Percentiles rank a stretch among this genome's conserved stretches.
Conservation (phyloP, 1,284 basidiomycete species). For the Irpex lacteus region DNA sequence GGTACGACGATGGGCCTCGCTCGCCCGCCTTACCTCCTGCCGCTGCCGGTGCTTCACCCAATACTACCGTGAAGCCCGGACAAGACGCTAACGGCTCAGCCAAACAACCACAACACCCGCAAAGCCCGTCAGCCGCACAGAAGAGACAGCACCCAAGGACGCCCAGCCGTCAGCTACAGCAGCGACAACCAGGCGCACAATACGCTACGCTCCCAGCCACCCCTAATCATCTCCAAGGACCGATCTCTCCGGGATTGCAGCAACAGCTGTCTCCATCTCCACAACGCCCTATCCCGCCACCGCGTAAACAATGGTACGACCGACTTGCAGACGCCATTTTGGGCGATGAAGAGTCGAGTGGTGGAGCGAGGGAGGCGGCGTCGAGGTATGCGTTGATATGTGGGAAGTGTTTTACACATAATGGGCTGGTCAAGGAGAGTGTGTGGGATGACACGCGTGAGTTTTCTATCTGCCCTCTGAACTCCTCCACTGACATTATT, state of each 20-base stretch:
- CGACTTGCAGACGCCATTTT: slow-evolving; percentile 84
- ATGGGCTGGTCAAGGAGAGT: slow-evolving; percentile 88
- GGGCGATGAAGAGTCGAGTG: slow-evolving; percentile 67
- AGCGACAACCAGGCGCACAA: background rate
- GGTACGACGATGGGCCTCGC: slow-evolving; percentile 72
- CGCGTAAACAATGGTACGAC: slow-evolving; percentile 85
- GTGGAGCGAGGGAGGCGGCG: slow-evolving; percentile 39
- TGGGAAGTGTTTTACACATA: slow-evolving; percentile 89
- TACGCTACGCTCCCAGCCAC: background rate
- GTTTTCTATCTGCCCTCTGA: slow-evolving; percentile 26
- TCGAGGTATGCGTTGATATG: slow-evolving; percentile 93
- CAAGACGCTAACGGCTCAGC: slow-evolving; percentile 25
- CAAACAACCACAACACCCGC: slow-evolving; percentile 16
- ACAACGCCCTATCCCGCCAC: slow-evolving; percentile 46
- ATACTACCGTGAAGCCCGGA: slow-evolving; percentile 10
- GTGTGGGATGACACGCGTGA: slow-evolving; percentile 89
- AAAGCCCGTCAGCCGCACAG: slow-evolving; percentile 19
- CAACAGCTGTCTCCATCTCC: slow-evolving; percentile 40
- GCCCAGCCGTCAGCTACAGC: background rate
- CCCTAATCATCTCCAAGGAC: background rate
- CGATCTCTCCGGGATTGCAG: slow-evolving; percentile 26
- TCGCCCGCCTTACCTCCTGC: slow-evolving; percentile 33
- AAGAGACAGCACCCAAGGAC: slow-evolving; percentile 15
- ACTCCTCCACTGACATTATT: background rate
- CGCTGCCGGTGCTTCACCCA: slow-evolving; percentile 13